Percentiles rank a stretch among this genome's conserved stretches.
These are phyloP conservation scores for Hymenoscyphus fraxineus DNA, from an alignment of 2,329 filamentous ascomycete genomes.

Conservation along the genomic window DNA sequence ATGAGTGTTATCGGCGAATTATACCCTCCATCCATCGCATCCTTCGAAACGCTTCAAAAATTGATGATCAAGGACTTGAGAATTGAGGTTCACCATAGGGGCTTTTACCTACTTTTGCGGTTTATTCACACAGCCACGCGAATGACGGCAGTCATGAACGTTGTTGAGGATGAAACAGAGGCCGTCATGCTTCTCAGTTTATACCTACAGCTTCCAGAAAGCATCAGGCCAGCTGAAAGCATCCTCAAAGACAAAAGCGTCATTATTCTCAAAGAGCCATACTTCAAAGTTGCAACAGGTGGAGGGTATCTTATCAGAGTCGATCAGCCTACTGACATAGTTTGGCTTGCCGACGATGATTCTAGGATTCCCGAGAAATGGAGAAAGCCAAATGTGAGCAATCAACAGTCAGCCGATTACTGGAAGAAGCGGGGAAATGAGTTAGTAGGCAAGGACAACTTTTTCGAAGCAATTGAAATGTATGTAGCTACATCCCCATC, in stretches of 20 bases:
- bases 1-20: background rate
- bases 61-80: background rate
- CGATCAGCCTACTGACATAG: slow-evolving; percentile 40
- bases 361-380: background rate
- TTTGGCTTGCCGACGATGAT: background rate
- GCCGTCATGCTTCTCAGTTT: background rate
- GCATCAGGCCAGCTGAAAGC: slow-evolving; percentile 18
- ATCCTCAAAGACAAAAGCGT: slow-evolving; percentile 36
- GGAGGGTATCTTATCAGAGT: slow-evolving; percentile 45
- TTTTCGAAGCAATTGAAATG: background rate
- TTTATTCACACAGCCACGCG: background rate
- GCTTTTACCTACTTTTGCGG: background rate
- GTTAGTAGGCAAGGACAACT: background rate
- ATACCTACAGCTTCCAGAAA: background rate
- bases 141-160: background rate
- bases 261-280: slow-evolving; percentile 52
- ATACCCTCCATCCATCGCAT: background rate
- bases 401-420: background rate
- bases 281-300: slow-evolving; percentile 41
- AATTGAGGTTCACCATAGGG: background rate
- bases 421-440: background rate
- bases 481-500: background rate
- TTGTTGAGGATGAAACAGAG: background rate
- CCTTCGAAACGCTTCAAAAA: background rate
- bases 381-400: background rate